These are phyloP conservation scores for Dovyalis caffra DNA, from an alignment of 345 rosid genomes.

Conservation along the genomic window DNA sequence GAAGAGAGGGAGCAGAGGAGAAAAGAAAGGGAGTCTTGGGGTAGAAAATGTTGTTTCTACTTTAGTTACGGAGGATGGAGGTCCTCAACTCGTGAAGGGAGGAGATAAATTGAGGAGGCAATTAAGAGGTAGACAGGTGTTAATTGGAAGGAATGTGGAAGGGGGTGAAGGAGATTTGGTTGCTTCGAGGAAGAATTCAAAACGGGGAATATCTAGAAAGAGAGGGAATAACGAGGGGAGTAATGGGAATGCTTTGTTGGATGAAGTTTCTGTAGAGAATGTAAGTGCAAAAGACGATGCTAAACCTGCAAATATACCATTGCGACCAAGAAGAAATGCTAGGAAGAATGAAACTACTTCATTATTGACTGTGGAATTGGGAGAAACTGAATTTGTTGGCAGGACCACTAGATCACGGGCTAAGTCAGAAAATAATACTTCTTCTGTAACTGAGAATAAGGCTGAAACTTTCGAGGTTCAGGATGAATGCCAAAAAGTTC, in stretches of 20 bases:
- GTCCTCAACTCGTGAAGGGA: background rate
- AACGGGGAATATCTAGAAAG: background rate
- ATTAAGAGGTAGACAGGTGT: constrained; percentile 24
- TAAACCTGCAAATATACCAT: background rate
- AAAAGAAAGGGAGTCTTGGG: background rate
- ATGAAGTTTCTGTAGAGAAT: background rate
- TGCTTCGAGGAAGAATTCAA: background rate
- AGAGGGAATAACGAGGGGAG: background rate
- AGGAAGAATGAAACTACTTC: background rate
- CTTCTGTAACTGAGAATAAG: constrained; percentile 6
- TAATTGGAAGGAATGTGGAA: background rate
- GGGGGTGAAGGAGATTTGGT: background rate
- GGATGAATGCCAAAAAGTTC: background rate
- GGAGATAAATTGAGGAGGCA: constrained; percentile 10
- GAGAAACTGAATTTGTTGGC: constrained; percentile 14
- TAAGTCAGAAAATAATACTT: background rate
- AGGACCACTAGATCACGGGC: constrained; percentile 31
- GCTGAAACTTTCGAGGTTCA: background rate
- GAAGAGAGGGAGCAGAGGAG: constrained; percentile 28
- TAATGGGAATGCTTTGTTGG: no score
- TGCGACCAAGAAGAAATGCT: background rate
- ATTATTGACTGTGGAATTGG: background rate
- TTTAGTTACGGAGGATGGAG: background rate
- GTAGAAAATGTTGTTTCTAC: background rate
- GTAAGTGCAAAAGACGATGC: background rate